These are phyloP conservation scores for Multifurca ochricompacta DNA, from an alignment of 768 basidiomycete genomes.

Conservation along the genomic window DNA sequence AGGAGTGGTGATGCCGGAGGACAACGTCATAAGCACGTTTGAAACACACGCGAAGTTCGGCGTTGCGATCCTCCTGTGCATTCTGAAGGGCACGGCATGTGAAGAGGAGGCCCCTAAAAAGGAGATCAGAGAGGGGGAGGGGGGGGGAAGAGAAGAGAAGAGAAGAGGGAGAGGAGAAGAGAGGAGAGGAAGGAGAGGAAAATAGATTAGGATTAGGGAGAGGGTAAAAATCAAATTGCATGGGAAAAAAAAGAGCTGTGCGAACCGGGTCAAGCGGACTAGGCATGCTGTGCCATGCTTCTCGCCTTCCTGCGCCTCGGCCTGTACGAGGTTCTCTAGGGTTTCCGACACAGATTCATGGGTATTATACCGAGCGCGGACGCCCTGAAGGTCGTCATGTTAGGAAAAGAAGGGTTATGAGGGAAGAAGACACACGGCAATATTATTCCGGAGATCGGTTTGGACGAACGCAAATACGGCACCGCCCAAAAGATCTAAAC, in stretches of 20 bases:
- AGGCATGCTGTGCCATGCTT: conserved; percentile 53
- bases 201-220: too few relatives aligned
- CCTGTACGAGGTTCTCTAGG: conserved; percentile 51
- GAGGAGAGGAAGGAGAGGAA: too few relatives aligned
- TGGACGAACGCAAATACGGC: conserved; percentile 70
- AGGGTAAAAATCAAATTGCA: conserved; percentile 6
- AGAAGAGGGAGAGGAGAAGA: too few relatives aligned
- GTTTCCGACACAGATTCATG: conserved; percentile 40
- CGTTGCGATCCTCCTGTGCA: conserved; percentile 45
- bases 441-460: conserved; percentile 59
- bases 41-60: conserved; percentile 62
- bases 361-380: conserved; percentile 47
- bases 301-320: conserved; percentile 37
- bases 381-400: conserved; percentile 40
- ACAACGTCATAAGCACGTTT: conserved; percentile 62
- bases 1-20: conserved; percentile 57
- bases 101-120: conserved; percentile 54
- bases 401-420: neutral
- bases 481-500: conserved; percentile 65
- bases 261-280: conserved; percentile 58
- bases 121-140: too few relatives aligned
- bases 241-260: conserved; percentile 8
- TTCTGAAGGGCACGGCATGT: conserved; percentile 60
- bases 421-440: conserved; percentile 39
- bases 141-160: too few relatives aligned